Evolutionary conservation across 371 early-diverging fungal genomes (phyloP), one percentile per base, ranked within the genome.

Genomic region (Capniomyces stellatus): DNA sequence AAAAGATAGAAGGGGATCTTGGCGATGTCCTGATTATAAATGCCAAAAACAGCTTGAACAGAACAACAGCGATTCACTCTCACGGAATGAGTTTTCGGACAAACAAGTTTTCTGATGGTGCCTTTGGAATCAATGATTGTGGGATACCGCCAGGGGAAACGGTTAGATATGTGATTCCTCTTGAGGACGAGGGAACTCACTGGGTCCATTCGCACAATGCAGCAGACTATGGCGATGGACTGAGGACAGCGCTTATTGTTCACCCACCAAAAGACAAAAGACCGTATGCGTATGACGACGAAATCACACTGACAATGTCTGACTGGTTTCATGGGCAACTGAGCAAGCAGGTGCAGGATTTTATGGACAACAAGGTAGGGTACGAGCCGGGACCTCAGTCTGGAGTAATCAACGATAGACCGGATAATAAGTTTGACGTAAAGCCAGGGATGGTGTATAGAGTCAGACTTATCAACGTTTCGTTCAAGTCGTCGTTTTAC

Each of bases 381-480:
- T 66, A 58, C 1, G 62, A 61, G 43, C 67, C 67, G 0, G 59
- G 55, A 4, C 69, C 67, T 12, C 43, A 54, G 15, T 51, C 56
- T 6, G 69, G 67, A 15, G 29, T 69, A 8, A 50, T 68, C 0
- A 46, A 52, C 12, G 31, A 46, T 18, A 46, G 3, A 56, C 59
- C 24, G 56, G 56, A 19, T 31, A 24, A 13, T 23, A 8, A n/a
- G 39, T 30, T 65, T 19, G 58, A 64, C 40, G 74, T 85, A 58
- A 66, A 62, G 3, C 75, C 86, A n/a, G 85, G 85, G 30, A 83
- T 79, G 64, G 81, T 78, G n/a, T 88, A 88, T 65, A 83, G 88
- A 54, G 69, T 91, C 48, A 81, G 90, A 27, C 54, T 91, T 29
- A 76, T 91, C 66, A 81, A 80, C 54, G 79, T 79, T 72, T 75